phyloP scores from a whole-genome alignment of 805 yeast genomes.

The Ogataea siamensis region DNA sequence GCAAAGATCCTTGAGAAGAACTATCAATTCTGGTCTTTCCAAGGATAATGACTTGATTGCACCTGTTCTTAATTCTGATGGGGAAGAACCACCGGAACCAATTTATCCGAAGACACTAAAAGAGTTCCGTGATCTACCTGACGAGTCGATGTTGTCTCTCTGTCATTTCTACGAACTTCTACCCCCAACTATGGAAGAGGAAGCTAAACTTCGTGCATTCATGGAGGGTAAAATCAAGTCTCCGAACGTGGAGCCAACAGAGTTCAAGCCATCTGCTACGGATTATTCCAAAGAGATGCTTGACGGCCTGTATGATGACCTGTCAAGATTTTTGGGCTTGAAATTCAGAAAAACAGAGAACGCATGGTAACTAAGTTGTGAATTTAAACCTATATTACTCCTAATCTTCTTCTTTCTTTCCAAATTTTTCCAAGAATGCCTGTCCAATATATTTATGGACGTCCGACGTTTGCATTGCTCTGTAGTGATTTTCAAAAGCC shows the following conservation, averaged over 20 bases:
- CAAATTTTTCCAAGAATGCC: constrained; percentile 43
- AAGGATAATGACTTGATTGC: constrained; percentile 48
- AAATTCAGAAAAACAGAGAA: constrained; percentile 46
- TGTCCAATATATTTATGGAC: constrained; percentile 65
- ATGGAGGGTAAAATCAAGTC: constrained; percentile 48
- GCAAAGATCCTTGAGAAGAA: constrained; percentile 70
- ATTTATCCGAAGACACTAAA: constrained; percentile 57
- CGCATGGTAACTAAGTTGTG: constrained; percentile 41
- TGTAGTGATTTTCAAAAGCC: constrained; percentile 64
- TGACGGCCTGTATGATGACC: constrained; percentile 54
- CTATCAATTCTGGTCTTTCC: constrained; percentile 55
- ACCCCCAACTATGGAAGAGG: constrained; percentile 59
- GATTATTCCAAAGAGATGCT: constrained; percentile 47
- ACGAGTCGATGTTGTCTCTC: constrained; percentile 48
- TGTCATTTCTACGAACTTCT: constrained; percentile 75
- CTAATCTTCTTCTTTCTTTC: constrained; percentile 8
- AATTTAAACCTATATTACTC: not conserved
- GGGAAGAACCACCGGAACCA: constrained; percentile 56
- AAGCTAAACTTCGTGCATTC: constrained; percentile 48
- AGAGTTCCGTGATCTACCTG: constrained; percentile 48
- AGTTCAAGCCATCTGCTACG: constrained; percentile 30
- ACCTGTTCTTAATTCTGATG: constrained; percentile 76
- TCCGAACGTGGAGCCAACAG: constrained; percentile 33
- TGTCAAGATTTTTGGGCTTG: constrained; percentile 70
- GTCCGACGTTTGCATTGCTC: constrained; percentile 86